Base-by-base conservation (phyloP, 2,329 filamentous ascomycete species). In the Ilyonectria mors-panacis region DNA sequence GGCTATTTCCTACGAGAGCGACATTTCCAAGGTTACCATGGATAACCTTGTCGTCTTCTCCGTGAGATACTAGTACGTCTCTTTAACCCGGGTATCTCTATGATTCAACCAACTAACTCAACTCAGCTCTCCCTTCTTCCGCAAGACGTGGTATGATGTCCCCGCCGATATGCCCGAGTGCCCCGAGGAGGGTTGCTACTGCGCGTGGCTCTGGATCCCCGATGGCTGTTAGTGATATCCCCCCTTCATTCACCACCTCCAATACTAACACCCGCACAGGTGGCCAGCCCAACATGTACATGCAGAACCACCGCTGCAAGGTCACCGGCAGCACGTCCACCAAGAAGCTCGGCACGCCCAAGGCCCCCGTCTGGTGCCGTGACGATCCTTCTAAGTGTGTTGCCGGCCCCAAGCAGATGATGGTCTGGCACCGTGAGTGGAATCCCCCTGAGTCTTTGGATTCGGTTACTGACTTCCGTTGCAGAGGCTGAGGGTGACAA, bases 31-130 rank as follows among this genome's bases (percentile, higher is more conserved):
- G 30, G 84, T 87, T 4, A 85, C 80, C 4, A 82, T 85, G 78
- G 83, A 86, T 51, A 86, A 87, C 69, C 77, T 87, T n/a, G 84
- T 83, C 2, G 84, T 88, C 4, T 87, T 87, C 66, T 82, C 81
- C 0, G 83, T 85, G 1, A 73, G 80, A 59, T 78, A 82, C 61
- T 79, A 85, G 79, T 84, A 76, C 64, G 81, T 76, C 26, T 4
- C 30, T 9, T n/a, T 26, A 26, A 12, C 4, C 4, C 21, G 35
- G 33, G 33, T 8, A 56, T 21, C 19, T 21, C 9, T n/a, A 9
- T n/a, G 23, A 15, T 44, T 13, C 1, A 55, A 4, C 12, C 21
- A 8, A 57, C 60, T 57, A 15, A 70, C 37, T 17, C 19, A 8
- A 0, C 12, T 6, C 21, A 78, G 74, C 53, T 73, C 76, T 0